Conservation (phyloP, 257 asterid species). For the Solanum arcanum region DNA sequence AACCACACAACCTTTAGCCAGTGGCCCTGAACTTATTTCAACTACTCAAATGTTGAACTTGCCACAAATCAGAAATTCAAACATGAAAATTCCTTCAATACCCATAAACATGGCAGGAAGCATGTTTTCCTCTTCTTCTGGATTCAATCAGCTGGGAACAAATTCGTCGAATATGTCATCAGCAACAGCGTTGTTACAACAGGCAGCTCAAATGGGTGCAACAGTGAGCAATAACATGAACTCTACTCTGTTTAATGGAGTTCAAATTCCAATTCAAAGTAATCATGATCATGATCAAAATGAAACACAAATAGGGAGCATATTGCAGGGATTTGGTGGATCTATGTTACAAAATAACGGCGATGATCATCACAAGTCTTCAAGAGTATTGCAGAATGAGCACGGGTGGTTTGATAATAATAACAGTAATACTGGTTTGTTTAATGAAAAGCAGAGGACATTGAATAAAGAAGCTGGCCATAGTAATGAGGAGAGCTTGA, state of each 20-base stretch:
- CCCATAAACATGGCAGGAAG: not conserved
- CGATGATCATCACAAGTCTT: not conserved
- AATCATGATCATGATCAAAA: not conserved
- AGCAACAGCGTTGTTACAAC: slow-evolving; percentile 1
- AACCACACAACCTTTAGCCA: not conserved
- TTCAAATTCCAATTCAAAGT: not conserved
- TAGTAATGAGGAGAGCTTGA: not conserved
- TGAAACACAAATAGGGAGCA: not conserved
- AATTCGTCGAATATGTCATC: not conserved
- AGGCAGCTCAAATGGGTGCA: slow-evolving; percentile 9
- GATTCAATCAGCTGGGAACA: not conserved
- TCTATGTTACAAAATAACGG: not conserved
- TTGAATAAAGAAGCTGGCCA: not conserved
- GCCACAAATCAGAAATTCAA: not conserved
- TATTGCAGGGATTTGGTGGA: not conserved
- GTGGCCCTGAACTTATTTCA: not conserved
- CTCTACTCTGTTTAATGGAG: not conserved
- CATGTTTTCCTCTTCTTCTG: not conserved
- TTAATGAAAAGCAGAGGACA: not conserved
- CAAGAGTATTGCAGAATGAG: not conserved
- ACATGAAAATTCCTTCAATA: not conserved
- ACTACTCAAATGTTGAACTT: not conserved
- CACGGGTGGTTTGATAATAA: not conserved
- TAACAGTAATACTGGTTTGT: not conserved
- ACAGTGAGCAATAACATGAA: not conserved